Base-by-base conservation (phyloP, 306 rosid genomes). In the Prinsepia uniflora region DNA sequence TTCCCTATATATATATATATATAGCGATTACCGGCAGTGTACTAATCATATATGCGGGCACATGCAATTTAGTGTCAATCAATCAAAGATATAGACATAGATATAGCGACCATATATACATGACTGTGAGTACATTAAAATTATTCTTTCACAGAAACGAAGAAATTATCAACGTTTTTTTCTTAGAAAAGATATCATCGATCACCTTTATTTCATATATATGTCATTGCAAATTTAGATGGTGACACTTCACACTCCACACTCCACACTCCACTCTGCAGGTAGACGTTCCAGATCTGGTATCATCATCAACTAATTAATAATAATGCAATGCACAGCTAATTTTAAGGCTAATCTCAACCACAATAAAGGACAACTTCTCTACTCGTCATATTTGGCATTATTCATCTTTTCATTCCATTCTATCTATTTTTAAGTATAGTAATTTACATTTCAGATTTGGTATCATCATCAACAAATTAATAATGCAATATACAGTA, bases 161-260 rank as follows among this genome's bases (percentile, higher is more conserved):
- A 14, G 7, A 34, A 7, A 13, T 15, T 5, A 19, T 30, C 43
- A 34, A n/a, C 6, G 6, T 12, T 54, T 17, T 50, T 55, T 20
- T 52, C 15, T 55, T 12, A 34, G 20, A 55, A 55, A 20, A 20
- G 5, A 30, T 5, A 30, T 6, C 43, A 58, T 58, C 65, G 44
- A 1, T 8, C 4, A 60, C 13, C 42, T 30, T 30, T 50, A 30
- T 17, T 12, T 11, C 12, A 7, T 17, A 19, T 13, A 6, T 80
- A 67, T 40, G 40, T 73, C 53, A 63, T 73, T 76, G 76, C 72
- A 52, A 67, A 62, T 13, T 42, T 46, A 48, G 81, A 72, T 15
- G 48, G 74, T 18, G 80, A 83, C 83, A n/a, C 18, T 14, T 57
- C 67, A 50, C 36, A 24, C 30, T 24, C 66, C 62, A 70, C 69